phyloP scores from a whole-genome alignment of 2,329 filamentous ascomycete genomes.

The Pseudogymnoascus sp. region DNA sequence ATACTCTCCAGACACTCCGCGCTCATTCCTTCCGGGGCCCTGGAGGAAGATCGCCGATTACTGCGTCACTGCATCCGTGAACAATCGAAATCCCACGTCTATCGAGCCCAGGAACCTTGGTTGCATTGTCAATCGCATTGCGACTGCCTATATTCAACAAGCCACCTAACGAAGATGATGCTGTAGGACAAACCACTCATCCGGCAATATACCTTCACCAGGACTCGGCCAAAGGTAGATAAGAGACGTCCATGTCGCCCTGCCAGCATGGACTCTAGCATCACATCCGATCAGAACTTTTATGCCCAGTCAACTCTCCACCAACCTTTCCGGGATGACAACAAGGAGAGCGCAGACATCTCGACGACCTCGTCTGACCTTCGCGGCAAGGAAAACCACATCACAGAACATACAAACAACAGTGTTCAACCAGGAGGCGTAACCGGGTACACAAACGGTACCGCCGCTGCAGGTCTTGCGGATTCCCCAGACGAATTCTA shows the following conservation, averaged over 20 bases:
- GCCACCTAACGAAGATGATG: not conserved
- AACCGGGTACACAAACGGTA: not conserved
- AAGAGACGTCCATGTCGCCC: not conserved
- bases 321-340: not conserved
- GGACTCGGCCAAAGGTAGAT: slow-evolving; percentile 3
- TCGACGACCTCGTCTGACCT: not conserved
- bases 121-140: not conserved
- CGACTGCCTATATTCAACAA: not conserved
- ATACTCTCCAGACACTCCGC: not conserved
- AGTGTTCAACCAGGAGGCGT: not conserved
- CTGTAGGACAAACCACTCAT: not conserved
- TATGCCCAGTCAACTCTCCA: slow-evolving; percentile 17
- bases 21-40: not conserved
- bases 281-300: slow-evolving; percentile 29
- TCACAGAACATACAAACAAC: not conserved
- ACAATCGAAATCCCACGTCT: not conserved
- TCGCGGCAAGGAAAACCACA: not conserved
- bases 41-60: not conserved
- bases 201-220: slow-evolving; percentile 3
- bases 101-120: not conserved
- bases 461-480: not conserved
- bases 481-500: slow-evolving; percentile 42
- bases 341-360: not conserved
- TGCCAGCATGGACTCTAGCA: slow-evolving; percentile 27
- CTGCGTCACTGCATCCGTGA: slow-evolving; percentile 2